phyloP scores from a whole-genome alignment of 2,329 filamentous ascomycete genomes.

The Cyanodermella asteris region DNA sequence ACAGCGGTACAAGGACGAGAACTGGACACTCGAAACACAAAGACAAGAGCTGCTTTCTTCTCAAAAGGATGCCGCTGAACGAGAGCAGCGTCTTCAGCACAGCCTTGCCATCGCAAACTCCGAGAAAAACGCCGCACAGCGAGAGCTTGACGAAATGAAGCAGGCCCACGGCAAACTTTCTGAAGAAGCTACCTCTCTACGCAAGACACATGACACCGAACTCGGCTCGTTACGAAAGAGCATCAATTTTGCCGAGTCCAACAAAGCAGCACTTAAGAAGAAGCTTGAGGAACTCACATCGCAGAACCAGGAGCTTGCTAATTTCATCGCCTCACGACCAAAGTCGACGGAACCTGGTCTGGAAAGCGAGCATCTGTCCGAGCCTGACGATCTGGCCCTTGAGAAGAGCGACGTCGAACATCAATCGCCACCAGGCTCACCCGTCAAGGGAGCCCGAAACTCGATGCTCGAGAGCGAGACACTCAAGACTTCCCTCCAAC shows the following conservation, averaged over 20 bases:
- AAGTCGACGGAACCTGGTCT: conserved; percentile 43
- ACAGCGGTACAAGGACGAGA: conserved; percentile 91
- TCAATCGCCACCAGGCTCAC: conserved; percentile 63
- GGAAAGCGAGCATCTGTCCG: conserved; percentile 34
- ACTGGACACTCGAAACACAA: conserved; percentile 89
- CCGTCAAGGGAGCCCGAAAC: conserved; percentile 76
- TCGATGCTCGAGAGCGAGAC: conserved; percentile 89
- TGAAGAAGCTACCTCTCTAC: conserved; percentile 55
- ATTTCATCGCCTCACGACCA: conserved; percentile 55
- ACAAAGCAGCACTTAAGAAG: conserved; percentile 55
- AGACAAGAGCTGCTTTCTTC: conserved; percentile 60
- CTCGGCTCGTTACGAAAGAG: conserved; percentile 64
- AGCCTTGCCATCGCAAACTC: conserved; percentile 44
- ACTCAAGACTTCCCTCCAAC: conserved; percentile 75
- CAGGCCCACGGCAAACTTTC: conserved; percentile 53
- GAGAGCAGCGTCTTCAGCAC: conserved; percentile 62
- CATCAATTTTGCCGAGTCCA: conserved; percentile 54
- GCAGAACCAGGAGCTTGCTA: conserved; percentile 81
- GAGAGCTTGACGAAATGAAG: conserved; percentile 80
- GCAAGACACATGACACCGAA: conserved; percentile 78
- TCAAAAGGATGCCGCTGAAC: conserved; percentile 55
- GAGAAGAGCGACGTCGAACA: conserved; percentile 65
- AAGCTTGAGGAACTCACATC: conserved; percentile 72
- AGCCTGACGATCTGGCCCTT: conserved; percentile 40
- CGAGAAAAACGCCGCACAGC: conserved; percentile 58